Evolutionary conservation across 116 monocot genomes (phyloP).

Genomic region (Dioscorea cayenensis): DNA sequence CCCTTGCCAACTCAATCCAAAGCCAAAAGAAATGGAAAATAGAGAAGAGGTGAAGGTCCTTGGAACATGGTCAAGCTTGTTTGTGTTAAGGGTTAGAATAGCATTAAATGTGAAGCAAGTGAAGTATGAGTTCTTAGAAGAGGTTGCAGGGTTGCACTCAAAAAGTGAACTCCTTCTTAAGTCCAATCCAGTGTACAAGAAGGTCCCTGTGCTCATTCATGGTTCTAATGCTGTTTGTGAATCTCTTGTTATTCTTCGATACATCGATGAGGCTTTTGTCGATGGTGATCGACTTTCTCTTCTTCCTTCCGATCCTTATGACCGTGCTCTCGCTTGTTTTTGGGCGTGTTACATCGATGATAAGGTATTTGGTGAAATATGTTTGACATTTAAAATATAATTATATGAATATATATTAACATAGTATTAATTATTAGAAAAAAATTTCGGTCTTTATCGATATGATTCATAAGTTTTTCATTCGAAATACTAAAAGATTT

Average conservation of each 20-base stretch:
- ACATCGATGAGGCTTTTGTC: not conserved
- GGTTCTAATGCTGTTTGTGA: not conserved
- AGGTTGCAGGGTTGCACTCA: not conserved
- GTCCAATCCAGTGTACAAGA: conserved; percentile 1
- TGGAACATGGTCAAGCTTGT: not conserved
- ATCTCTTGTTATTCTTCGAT: not conserved
- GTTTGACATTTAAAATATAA: too few species aligned
- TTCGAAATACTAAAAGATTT: too few species aligned
- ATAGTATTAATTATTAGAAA: too few species aligned
- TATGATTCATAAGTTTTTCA: too few species aligned
- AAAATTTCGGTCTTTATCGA: too few species aligned
- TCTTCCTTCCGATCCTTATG: not conserved
- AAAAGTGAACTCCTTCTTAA: conserved; percentile 4
- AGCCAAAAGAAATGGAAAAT: too few species aligned
- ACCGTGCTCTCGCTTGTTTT: not conserved
- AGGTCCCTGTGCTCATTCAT: conserved; percentile 2
- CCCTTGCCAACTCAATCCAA: too few species aligned
- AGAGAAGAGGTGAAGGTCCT: conserved; percentile 1
- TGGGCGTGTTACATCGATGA: conserved; percentile 5
- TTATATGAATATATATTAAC: too few species aligned
- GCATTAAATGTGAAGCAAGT: not conserved
- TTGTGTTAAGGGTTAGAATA: not conserved
- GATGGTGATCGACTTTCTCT: not conserved
- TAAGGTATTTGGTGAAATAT: not conserved
- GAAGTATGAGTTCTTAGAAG: not conserved